These are phyloP conservation scores for Neolecta irregularis DNA, from an alignment of 1,139 yeast species.

Conservation along the genomic window DNA sequence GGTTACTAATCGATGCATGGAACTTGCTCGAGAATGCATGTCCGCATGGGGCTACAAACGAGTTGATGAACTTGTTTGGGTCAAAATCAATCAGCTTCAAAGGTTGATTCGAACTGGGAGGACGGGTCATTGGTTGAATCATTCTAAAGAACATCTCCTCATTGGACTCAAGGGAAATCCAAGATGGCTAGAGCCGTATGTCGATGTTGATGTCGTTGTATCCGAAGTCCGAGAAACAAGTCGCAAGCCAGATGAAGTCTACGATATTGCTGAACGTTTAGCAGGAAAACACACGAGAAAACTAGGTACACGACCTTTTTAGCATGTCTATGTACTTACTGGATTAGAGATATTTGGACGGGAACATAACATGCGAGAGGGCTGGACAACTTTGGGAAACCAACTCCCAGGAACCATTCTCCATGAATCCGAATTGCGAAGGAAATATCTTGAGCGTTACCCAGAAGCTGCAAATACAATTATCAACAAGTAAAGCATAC, in stretches of 20 bases:
- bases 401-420: too few species aligned
- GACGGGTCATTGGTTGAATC: slow-evolving; percentile 95
- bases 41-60: slow-evolving; percentile 68
- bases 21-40: slow-evolving; percentile 65
- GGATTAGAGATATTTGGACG: slow-evolving; percentile 86
- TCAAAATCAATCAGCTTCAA: slow-evolving; percentile 71
- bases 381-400: slow-evolving; percentile 82
- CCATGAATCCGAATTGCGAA: too few species aligned
- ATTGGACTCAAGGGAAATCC: slow-evolving; percentile 78
- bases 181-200: slow-evolving; percentile 46
- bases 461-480: too few species aligned
- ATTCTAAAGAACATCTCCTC: slow-evolving; percentile 77
- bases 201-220: slow-evolving; percentile 65
- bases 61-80: slow-evolving; percentile 75
- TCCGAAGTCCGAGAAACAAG: slow-evolving; percentile 78
- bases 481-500: too few species aligned
- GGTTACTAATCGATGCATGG: slow-evolving; percentile 92
- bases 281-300: slow-evolving; percentile 66
- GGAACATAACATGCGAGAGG: slow-evolving; percentile 68
- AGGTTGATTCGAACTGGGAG: slow-evolving; percentile 88
- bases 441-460: too few species aligned
- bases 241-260: slow-evolving; percentile 77
- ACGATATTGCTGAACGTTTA: slow-evolving; percentile 70
- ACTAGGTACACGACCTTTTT: too few species aligned
- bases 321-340: too few species aligned